Evolutionary conservation across 805 yeast species (phyloP).

Genomic region (Yarrowia sp.): DNA sequence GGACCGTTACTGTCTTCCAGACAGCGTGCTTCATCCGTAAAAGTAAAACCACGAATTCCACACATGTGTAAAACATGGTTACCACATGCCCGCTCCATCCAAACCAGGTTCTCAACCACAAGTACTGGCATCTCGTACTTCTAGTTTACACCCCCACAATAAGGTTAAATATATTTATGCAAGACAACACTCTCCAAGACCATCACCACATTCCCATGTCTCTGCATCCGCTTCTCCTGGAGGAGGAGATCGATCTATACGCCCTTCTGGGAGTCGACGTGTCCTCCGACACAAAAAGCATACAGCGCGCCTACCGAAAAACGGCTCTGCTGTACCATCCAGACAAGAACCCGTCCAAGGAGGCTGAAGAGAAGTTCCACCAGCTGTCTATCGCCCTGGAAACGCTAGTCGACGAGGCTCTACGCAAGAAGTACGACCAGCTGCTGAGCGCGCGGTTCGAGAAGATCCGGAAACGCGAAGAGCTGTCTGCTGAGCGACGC

Average conservation of each 20-base stretch:
- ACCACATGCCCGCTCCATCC: too few relatives aligned
- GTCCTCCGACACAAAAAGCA: neutral
- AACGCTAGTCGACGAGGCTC: constrained; percentile 28
- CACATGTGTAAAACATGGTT: too few relatives aligned
- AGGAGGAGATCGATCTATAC: constrained; percentile 31
- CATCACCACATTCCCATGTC: neutral
- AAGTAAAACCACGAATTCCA: too few relatives aligned
- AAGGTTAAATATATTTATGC: constrained; percentile 11
- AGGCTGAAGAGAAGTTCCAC: constrained; percentile 36
- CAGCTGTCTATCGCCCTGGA: constrained; percentile 33
- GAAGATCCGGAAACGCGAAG: constrained; percentile 19
- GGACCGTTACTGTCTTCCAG: too few relatives aligned
- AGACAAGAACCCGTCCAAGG: constrained; percentile 35
- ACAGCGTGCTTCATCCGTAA: too few relatives aligned
- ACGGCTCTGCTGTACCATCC: constrained; percentile 33
- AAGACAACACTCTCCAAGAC: neutral
- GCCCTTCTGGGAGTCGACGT: constrained; percentile 31
- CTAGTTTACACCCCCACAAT: neutral
- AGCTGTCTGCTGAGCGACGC: constrained; percentile 29
- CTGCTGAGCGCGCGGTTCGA: constrained; percentile 28
- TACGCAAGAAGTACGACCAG: constrained; percentile 31
- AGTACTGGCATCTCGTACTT: too few relatives aligned
- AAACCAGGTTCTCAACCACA: too few relatives aligned
- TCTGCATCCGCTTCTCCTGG: constrained; percentile 26
- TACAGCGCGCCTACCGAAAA: constrained; percentile 28